Percentiles rank a stretch among this genome's conserved stretches.
These are phyloP conservation scores for Neofusicoccum parvum DNA, from an alignment of 2,329 filamentous ascomycete species.

Conservation along the genomic window DNA sequence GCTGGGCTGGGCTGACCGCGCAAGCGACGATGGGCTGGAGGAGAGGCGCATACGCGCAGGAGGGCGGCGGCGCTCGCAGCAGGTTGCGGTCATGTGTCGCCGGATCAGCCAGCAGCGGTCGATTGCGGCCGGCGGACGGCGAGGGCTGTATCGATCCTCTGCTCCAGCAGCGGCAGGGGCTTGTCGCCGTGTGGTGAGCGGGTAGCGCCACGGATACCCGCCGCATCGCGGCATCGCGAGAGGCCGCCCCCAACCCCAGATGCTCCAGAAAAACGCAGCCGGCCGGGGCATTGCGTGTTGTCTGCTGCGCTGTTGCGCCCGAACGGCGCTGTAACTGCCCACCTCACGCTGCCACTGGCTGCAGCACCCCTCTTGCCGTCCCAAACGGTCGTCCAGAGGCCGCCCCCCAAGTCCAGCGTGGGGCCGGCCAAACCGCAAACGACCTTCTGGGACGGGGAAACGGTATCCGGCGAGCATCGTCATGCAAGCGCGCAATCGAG, in stretches of 20 bases:
- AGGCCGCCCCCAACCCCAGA: too few species aligned
- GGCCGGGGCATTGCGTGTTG: too few species aligned
- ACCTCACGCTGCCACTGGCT: too few species aligned
- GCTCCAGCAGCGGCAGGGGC: too few species aligned
- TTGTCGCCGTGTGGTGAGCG: background rate
- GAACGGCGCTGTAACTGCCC: too few species aligned
- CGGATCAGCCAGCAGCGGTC: conserved; percentile 4
- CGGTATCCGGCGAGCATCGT: conserved; percentile 18
- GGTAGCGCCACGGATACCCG: too few species aligned
- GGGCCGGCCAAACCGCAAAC: background rate
- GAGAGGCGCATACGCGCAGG: background rate
- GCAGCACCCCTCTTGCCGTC: too few species aligned
- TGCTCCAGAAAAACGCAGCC: too few species aligned
- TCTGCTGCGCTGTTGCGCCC: too few species aligned
- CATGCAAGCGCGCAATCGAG: conserved; percentile 11
- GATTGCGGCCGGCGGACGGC: background rate
- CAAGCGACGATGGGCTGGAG: conserved; percentile 1
- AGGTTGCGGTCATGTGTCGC: conserved; percentile 18
- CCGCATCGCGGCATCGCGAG: background rate
- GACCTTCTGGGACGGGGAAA: conserved; percentile 13
- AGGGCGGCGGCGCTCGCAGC: conserved; percentile 13
- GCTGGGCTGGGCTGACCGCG: conserved; percentile 9
- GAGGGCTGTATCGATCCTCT: too few species aligned
- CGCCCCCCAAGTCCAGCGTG: background rate
- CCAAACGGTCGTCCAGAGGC: too few species aligned